Evolutionary conservation across 2,329 filamentous ascomycete genomes (phyloP).

Genomic region (Cordyceps cateniannulata): DNA sequence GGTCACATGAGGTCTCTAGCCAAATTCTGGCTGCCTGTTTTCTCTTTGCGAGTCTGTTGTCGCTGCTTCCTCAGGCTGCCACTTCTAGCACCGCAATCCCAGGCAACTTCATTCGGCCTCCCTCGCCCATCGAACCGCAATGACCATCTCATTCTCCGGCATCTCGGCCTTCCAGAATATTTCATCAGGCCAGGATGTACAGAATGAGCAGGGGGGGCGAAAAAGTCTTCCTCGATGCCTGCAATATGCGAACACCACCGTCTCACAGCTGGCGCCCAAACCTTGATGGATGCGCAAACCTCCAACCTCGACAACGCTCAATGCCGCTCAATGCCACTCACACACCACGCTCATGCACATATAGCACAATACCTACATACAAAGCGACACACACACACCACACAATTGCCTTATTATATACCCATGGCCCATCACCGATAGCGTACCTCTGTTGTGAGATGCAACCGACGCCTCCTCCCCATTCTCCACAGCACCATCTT

Average conservation of each 20-base stretch:
- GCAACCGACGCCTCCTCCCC: not conserved
- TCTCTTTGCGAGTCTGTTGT: no score
- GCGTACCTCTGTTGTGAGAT: not conserved
- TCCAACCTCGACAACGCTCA: not conserved
- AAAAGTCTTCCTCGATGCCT: not conserved
- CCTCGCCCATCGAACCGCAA: not conserved
- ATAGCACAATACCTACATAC: not conserved
- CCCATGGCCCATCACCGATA: conserved; percentile 1
- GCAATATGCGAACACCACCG: not conserved
- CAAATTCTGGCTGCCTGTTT: not conserved
- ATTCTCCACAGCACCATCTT: conserved; percentile 3
- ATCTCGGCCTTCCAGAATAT: conserved; percentile 4
- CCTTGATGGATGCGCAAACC: not conserved
- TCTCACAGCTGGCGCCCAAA: not conserved
- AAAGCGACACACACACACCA: no score
- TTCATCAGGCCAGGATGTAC: not conserved
- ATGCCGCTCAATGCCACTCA: not conserved
- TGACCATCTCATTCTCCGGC: conserved; percentile 1
- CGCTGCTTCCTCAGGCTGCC: not conserved
- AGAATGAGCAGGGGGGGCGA: not conserved
- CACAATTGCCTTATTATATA: no score
- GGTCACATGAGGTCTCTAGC: not conserved
- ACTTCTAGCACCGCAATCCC: not conserved
- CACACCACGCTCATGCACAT: not conserved
- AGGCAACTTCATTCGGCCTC: not conserved